These are phyloP conservation scores for Gossypium lobatum DNA, from an alignment of 441 rosid genomes.

Conservation along the genomic window DNA sequence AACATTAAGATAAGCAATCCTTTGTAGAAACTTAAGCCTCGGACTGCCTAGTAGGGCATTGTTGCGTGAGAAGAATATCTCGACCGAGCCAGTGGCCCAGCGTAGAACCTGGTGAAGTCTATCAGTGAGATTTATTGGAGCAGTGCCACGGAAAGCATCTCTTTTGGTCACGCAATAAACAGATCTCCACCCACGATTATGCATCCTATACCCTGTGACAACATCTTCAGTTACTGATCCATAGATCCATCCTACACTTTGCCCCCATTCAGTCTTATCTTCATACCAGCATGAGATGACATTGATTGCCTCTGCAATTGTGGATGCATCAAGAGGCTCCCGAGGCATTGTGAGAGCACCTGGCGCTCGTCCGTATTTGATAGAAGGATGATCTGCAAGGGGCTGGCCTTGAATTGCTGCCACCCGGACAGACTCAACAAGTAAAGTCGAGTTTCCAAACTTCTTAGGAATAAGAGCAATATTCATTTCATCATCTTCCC, in stretches of 20 bases:
- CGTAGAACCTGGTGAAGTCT: slow-evolving; percentile 70
- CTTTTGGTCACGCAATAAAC: slow-evolving; percentile 57
- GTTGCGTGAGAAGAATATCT: slow-evolving; percentile 71
- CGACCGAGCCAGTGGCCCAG: slow-evolving; percentile 81
- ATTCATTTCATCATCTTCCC: slow-evolving; percentile 34
- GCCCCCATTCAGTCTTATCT: slow-evolving; percentile 77
- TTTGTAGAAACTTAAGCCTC: slow-evolving; percentile 46
- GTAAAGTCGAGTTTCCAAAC: slow-evolving; percentile 57
- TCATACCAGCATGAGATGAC: slow-evolving; percentile 78
- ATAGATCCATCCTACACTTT: slow-evolving; percentile 63
- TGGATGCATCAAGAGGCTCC: slow-evolving; percentile 37
- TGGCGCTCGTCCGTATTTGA: slow-evolving; percentile 46
- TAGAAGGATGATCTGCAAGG: slow-evolving; percentile 37
- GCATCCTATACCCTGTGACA: slow-evolving; percentile 76
- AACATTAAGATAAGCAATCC: slow-evolving; percentile 66
- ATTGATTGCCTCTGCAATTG: slow-evolving; percentile 54
- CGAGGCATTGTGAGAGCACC: slow-evolving; percentile 48
- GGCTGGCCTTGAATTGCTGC: slow-evolving; percentile 62
- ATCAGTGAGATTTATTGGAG: slow-evolving; percentile 66
- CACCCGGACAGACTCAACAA: slow-evolving; percentile 42
- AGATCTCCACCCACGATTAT: slow-evolving; percentile 72
- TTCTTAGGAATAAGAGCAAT: slow-evolving; percentile 42
- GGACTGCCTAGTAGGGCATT: slow-evolving; percentile 53
- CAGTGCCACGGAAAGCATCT: slow-evolving; percentile 67
- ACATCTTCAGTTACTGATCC: slow-evolving; percentile 74